phyloP scores from a whole-genome alignment of 2,329 filamentous ascomycete genomes.

The Trichocomaceae sp. region DNA sequence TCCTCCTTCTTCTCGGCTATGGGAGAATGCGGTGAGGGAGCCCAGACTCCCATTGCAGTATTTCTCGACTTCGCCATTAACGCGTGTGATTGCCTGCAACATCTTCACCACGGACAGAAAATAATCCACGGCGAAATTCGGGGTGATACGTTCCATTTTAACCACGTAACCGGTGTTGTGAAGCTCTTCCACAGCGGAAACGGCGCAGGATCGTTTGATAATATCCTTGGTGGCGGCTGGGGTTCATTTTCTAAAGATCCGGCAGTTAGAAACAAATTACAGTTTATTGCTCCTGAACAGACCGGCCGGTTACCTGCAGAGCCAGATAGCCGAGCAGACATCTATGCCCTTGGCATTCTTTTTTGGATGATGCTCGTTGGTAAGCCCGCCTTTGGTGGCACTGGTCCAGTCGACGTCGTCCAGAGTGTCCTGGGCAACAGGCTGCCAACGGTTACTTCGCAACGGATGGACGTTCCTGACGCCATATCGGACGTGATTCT shows the following conservation, averaged over 20 bases:
- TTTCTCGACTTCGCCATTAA: constrained; percentile 91
- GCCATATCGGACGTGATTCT: constrained; percentile 75
- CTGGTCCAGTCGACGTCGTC: constrained; percentile 79
- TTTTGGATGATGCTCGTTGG: constrained; percentile 83
- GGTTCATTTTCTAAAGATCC: constrained; percentile 71
- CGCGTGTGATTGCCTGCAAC: constrained; percentile 75
- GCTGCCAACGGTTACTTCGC: constrained; percentile 66
- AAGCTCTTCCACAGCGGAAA: constrained; percentile 80
- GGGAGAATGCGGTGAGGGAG: too few species aligned
- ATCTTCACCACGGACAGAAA: constrained; percentile 80
- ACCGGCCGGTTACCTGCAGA: constrained; percentile 88
- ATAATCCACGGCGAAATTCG: constrained; percentile 87
- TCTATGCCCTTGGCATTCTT: constrained; percentile 82
- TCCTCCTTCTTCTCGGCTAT: too few species aligned
- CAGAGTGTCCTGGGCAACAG: constrained; percentile 77
- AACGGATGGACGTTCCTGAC: constrained; percentile 77
- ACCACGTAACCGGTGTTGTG: constrained; percentile 61
- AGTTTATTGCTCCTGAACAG: constrained; percentile 90
- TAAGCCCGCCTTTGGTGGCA: constrained; percentile 70
- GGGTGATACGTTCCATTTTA: constrained; percentile 86
- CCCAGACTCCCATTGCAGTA: constrained; percentile 62
- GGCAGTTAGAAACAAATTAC: constrained; percentile 78
- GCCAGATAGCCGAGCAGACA: constrained; percentile 84
- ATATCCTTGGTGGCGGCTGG: constrained; percentile 88
- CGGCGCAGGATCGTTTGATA: constrained; percentile 80